Percentiles rank a stretch among this genome's conserved stretches.
These are phyloP conservation scores for Heterococcus sp. DNA, from an alignment of 108 stramenopile species.

Conservation along the genomic window DNA sequence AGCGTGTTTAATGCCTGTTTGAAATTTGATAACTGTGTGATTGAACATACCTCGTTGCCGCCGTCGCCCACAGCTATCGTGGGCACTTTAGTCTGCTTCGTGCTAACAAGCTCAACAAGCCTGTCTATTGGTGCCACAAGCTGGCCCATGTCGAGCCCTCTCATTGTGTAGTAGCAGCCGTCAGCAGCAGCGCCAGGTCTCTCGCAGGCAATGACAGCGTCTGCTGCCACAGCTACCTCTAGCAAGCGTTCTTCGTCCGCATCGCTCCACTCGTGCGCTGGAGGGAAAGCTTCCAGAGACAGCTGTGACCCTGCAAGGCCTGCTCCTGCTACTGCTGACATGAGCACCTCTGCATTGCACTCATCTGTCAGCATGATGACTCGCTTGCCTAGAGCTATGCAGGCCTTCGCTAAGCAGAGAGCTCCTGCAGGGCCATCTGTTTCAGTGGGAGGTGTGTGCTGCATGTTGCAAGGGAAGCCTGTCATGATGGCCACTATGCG, in stretches of 20 bases:
- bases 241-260: slow-evolving; percentile 57
- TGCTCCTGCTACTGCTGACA: slow-evolving; percentile 10
- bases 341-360: slow-evolving; percentile 62
- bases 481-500: slow-evolving; percentile 65
- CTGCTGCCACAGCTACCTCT: slow-evolving; percentile 38
- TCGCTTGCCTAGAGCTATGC: slow-evolving; percentile 58
- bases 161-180: slow-evolving; percentile 77
- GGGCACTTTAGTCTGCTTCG: neutral
- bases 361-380: slow-evolving; percentile 67
- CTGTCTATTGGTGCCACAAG: slow-evolving; percentile 71
- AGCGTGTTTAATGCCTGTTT: too few species aligned
- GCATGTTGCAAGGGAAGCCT: slow-evolving; percentile 76
- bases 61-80: slow-evolving; percentile 69
- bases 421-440: slow-evolving; percentile 81
- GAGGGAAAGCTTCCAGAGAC: slow-evolving; percentile 57
- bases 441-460: slow-evolving; percentile 69
- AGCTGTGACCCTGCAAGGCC: slow-evolving; percentile 1
- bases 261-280: slow-evolving; percentile 20
- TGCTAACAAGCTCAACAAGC: slow-evolving; percentile 54
- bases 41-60: slow-evolving; percentile 61
- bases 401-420: slow-evolving; percentile 60
- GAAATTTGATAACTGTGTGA: too few species aligned
- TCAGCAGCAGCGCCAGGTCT: slow-evolving; percentile 71
- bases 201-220: slow-evolving; percentile 69
- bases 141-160: slow-evolving; percentile 70